Evolutionary conservation across 257 asterid species (phyloP).

Genomic region (Buddleja alternifolia): DNA sequence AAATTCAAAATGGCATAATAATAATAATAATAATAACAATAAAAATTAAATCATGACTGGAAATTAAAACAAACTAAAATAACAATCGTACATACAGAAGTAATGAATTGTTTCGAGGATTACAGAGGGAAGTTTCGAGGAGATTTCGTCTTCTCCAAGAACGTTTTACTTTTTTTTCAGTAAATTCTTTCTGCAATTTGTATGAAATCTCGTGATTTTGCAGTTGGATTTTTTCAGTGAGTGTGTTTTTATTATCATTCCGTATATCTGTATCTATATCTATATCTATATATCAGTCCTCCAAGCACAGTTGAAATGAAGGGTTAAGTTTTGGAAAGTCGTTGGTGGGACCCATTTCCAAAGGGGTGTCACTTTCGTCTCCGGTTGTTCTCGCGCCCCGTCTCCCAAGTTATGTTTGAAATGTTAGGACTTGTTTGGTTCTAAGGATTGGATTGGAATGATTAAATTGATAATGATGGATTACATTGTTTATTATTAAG

Average conservation of each 20-base stretch:
- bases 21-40: too few species aligned
- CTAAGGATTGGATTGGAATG: too few species aligned
- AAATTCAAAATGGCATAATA: constrained; percentile 25
- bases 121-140: constrained; percentile 50
- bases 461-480: too few species aligned
- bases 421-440: too few species aligned
- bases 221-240: constrained; percentile 25
- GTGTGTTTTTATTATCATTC: too few species aligned
- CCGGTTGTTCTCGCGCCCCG: constrained; percentile 10
- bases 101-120: constrained; percentile 28
- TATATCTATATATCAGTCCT: background rate
- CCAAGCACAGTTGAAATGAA: constrained; percentile 19
- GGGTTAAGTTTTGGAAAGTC: constrained; percentile 20
- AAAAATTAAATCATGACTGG: background rate
- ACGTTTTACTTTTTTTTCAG: background rate
- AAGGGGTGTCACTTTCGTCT: constrained; percentile 26
- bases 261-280: too few species aligned
- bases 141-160: constrained; percentile 32
- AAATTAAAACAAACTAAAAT: background rate
- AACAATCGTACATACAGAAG: constrained; percentile 31
- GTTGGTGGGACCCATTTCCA: constrained; percentile 31
- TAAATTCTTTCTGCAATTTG: constrained; percentile 16
- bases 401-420: too few species aligned
- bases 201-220: constrained; percentile 25
- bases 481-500: too few species aligned